Evolutionary conservation across 2,329 filamentous ascomycete genomes (phyloP), one percentile per base, ranked within the genome.

Genomic region (Tolypocladium guangdongense): DNA sequence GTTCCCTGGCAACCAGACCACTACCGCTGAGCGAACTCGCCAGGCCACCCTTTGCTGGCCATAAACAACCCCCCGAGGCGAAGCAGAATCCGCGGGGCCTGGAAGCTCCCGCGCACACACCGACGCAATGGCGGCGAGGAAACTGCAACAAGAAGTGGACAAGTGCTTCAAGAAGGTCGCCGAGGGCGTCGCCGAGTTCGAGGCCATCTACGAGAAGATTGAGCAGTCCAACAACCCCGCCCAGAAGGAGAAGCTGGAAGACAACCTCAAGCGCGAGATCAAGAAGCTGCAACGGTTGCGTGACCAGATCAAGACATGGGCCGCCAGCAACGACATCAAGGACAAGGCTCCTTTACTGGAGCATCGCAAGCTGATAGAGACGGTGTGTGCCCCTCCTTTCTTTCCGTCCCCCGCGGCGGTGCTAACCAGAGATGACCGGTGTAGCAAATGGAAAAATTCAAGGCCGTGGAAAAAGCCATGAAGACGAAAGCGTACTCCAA

Each of bases 391-490:
- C 61, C 52, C 55, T 49, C 20, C 30, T 20, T 24, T 7, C 18
- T 50, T 14, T 14, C n/a, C 16, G 36, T 32, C 8, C 24, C 52
- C 8, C 10, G 24, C n/a, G n/a, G 35, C 10, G 35, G 8, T 45
- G 20, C 52, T 48, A 24, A 45, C 36, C 33, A 10, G 12, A 33
- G 8, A 18, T 33, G 12, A 7, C 11, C 14, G 32, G 6, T 20
- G 8, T 74, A 93, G 89, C 86, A 92, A 88, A 99, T 99, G 93
- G 93, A 99, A 74, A 90, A 90, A 65, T 99, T 99, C 82, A 99
- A 99, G 76, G 92, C 91, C n/a, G 93, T 99, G 52, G 93, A 99
- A 73, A 99, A 99, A 78, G 93, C 96, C 66, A 97, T 99, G 93
- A 99, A 99, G 78, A 99, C 93, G 54, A 99, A 99, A 72, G 93